Base-by-base conservation (phyloP, 2,329 filamentous ascomycete genomes). In the Eurotiales sp. region DNA sequence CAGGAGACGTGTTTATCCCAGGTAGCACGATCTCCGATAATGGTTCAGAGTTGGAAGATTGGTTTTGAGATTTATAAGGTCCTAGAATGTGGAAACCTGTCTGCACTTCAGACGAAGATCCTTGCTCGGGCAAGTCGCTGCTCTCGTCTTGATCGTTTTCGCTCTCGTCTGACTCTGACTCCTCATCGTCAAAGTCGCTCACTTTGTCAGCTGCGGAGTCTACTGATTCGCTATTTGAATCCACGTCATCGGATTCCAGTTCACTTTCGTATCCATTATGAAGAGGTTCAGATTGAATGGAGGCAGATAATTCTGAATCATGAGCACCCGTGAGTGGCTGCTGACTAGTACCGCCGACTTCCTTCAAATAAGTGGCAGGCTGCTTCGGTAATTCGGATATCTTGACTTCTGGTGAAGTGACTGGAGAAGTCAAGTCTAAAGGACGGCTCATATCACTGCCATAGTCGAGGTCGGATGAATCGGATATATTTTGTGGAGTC, bases 391-490 rank as follows among this genome's bases (percentile, higher is more conserved):
- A 22, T 14, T 44, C 36, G 15, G 48, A 50, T 21, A 48, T 52
- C 21, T 52, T 56, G 32, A 55, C 59, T 7, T 50, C 42, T 4
- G 63, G 61, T 3, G 60, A 61, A 5, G 59, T 64, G 14, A 57
- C 29, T 2, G 60, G 60, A 12, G 63, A 61, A 11, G 54, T 53
- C n/a, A 59, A 44, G 36, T 62, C 58, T 17, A 59, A 36, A 14
- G 58, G 53, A 7, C 55, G 58, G 19, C 46, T 54, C 50, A 59
- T 55, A 11, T 61, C 58, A 15, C 56, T 58, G 11, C 57, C 60
- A 23, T 54, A 59, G 15, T 46, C 44, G 21, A 58, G 53, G 36
- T 59, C 61, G 4, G 59, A 48, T 44, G 53, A 51, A 30, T 50
- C 43, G 22, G 45, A 23, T 22, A 32, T 14, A 29, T 41, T 42